Percentiles rank a stretch among this genome's conserved stretches.
These are phyloP conservation scores for Vigna nakashimae DNA, from an alignment of 306 rosid species.

Conservation along the genomic window DNA sequence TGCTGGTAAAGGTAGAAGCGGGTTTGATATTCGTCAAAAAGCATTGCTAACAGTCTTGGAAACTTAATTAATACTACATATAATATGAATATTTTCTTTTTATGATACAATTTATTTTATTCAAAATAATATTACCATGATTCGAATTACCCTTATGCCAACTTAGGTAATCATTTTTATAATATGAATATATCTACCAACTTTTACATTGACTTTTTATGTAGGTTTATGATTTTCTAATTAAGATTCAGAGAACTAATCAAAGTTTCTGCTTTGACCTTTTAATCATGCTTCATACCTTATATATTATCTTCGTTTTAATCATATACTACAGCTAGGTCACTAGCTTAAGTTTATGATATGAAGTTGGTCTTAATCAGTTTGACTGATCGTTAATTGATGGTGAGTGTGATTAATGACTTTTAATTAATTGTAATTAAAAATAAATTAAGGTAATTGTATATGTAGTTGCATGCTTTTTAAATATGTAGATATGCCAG, in stretches of 20 bases:
- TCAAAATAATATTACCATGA: no score
- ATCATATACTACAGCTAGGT: not conserved
- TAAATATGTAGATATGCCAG: conserved; percentile 20
- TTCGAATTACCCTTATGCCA: no score
- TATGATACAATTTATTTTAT: no score
- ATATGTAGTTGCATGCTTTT: conserved; percentile 24
- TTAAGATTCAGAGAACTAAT: not conserved
- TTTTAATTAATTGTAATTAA: not conserved
- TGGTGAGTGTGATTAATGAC: not conserved
- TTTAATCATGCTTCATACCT: conserved; percentile 11
- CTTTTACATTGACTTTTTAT: no score
- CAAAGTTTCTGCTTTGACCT: conserved; percentile 5
- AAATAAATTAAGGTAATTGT: conserved; percentile 14
- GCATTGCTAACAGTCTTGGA: no score
- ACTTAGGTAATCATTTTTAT: no score
- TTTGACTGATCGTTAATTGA: conserved; percentile 22
- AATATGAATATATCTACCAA: no score
- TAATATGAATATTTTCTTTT: no score
- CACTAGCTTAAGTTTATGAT: not conserved
- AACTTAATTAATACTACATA: no score
- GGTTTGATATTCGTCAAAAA: not conserved
- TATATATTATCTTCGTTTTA: not conserved
- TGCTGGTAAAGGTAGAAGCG: not conserved
- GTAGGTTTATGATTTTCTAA: no score
- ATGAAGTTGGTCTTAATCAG: not conserved